Evolutionary conservation across 352 stramenopile genomes (phyloP).

Genomic region (Phytophthora fragariae): DNA sequence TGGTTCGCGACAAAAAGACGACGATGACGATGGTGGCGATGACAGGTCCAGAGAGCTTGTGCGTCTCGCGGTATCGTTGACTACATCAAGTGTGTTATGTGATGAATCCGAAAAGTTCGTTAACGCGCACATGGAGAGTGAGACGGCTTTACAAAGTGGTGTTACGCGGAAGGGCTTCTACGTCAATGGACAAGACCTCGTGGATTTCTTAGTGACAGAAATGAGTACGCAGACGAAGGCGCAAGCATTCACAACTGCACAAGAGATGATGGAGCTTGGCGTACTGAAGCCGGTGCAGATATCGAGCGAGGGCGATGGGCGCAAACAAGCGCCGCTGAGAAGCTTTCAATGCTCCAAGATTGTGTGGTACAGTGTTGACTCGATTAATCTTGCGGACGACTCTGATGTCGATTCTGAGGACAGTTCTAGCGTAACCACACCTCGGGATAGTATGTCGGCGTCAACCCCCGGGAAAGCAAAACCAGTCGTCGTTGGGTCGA

Average conservation of each 20-base stretch:
- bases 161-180: constrained; percentile 77
- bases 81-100: constrained; percentile 66
- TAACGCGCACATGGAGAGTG: constrained; percentile 45
- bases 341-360: constrained; percentile 83
- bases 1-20: constrained; percentile 54
- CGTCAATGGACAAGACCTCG: constrained; percentile 74
- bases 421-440: constrained; percentile 40
- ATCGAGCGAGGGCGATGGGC: constrained; percentile 13
- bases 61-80: constrained; percentile 75
- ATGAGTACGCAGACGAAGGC: constrained; percentile 61
- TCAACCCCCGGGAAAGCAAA: constrained; percentile 34
- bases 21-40: constrained; percentile 64
- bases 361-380: constrained; percentile 85
- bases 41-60: constrained; percentile 66
- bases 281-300: constrained; percentile 62
- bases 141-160: constrained; percentile 33
- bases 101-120: constrained; percentile 76
- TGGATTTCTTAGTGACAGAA: constrained; percentile 80
- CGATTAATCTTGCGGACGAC: constrained; percentile 75
- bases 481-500: constrained; percentile 48
- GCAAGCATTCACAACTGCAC: constrained; percentile 73
- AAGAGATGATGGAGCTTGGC: constrained; percentile 81
- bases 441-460: constrained; percentile 28
- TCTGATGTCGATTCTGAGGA: constrained; percentile 80
- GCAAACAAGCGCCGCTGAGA: constrained; percentile 31